Evolutionary conservation across 2,329 filamentous ascomycete species (phyloP).

Genomic region (Diaporthe eres): DNA sequence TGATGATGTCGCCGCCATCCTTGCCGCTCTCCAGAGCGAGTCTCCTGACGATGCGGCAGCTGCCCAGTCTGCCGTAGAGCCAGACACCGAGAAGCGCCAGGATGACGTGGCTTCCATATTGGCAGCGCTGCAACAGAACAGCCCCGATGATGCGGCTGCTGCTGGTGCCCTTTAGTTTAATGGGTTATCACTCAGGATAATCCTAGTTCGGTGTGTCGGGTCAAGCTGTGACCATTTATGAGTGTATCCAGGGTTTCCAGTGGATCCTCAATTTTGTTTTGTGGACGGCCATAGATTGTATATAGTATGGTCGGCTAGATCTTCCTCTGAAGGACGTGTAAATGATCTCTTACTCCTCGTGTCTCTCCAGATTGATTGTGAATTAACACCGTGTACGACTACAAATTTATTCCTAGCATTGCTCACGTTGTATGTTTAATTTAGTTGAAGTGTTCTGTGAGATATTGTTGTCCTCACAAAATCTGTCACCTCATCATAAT

Average conservation of each 20-base stretch:
- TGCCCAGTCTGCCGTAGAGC: not conserved
- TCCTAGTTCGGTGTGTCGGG: not conserved
- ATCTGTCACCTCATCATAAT: constrained; percentile 60
- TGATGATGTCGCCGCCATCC: constrained; percentile 24
- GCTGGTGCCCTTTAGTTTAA: not conserved
- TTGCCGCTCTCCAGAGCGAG: constrained; percentile 22
- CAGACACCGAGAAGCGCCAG: constrained; percentile 1
- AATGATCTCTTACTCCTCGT: not conserved
- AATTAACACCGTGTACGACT: too few relatives aligned
- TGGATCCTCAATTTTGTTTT: not conserved
- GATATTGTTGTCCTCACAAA: too few relatives aligned
- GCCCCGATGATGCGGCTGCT: constrained; percentile 17
- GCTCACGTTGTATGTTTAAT: constrained; percentile 50
- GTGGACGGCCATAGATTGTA: not conserved
- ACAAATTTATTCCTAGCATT: too few relatives aligned
- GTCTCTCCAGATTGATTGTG: not conserved
- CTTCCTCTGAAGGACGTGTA: not conserved
- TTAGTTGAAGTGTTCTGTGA: too few relatives aligned
- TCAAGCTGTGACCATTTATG: constrained; percentile 14
- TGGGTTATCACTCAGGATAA: not conserved
- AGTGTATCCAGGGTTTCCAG: not conserved
- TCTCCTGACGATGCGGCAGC: constrained; percentile 21
- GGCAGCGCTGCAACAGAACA: constrained; percentile 23
- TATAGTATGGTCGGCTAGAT: not conserved
- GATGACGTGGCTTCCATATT: constrained; percentile 22